These are phyloP conservation scores for Metschnikowia hibisci DNA, from an alignment of 805 yeast genomes.

Conservation along the genomic window DNA sequence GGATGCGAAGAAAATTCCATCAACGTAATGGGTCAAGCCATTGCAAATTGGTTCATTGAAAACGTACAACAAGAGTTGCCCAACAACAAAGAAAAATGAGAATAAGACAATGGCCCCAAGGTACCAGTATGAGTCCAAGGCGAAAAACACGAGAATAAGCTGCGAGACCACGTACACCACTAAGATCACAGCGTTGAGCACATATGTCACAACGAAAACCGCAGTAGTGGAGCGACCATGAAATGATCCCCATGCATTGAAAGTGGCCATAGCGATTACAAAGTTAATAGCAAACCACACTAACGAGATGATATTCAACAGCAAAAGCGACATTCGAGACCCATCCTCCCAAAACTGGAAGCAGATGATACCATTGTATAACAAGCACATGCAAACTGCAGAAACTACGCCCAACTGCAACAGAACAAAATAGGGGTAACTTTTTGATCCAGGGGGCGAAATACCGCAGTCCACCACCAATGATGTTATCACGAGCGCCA, in stretches of 20 bases:
- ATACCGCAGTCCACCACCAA: slow-evolving; percentile 90
- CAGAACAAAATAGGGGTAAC: slow-evolving; percentile 81
- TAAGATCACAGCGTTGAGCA: slow-evolving; percentile 66
- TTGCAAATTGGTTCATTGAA: slow-evolving; percentile 65
- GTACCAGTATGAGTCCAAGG: slow-evolving; percentile 82
- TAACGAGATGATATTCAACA: slow-evolving; percentile 49
- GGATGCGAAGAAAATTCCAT: slow-evolving; percentile 84
- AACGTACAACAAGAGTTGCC: slow-evolving; percentile 75
- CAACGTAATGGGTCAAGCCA: slow-evolving; percentile 78
- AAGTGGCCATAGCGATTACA: slow-evolving; percentile 66
- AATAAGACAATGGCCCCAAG: slow-evolving; percentile 77
- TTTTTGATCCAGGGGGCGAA: slow-evolving; percentile 72
- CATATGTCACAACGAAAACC: slow-evolving; percentile 64
- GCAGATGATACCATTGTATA: slow-evolving; percentile 73
- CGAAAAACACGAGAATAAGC: slow-evolving; percentile 58
- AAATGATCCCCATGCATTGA: slow-evolving; percentile 55
- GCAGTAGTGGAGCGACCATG: slow-evolving; percentile 56
- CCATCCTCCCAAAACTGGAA: slow-evolving; percentile 97
- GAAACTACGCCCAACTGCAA: slow-evolving; percentile 73
- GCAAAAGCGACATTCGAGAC: slow-evolving; percentile 57
- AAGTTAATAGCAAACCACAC: slow-evolving; percentile 63
- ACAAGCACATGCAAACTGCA: slow-evolving; percentile 63
- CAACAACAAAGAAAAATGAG: slow-evolving; percentile 66
- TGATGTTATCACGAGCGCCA: slow-evolving; percentile 57
- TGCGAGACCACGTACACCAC: slow-evolving; percentile 64